phyloP scores from a whole-genome alignment of 306 rosid genomes.

The Acacia confusa region DNA sequence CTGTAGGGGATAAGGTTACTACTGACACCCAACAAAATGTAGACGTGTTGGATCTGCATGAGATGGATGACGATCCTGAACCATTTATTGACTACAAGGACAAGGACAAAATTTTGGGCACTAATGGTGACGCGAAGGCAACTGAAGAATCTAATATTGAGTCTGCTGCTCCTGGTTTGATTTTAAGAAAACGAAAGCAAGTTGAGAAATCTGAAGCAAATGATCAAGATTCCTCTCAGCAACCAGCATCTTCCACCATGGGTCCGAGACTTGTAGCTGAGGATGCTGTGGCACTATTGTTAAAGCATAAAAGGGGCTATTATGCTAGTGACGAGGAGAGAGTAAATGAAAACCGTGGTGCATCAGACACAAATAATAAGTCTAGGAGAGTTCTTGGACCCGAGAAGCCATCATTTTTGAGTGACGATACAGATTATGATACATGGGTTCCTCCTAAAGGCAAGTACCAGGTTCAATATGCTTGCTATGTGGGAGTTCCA shows the following conservation, averaged over 20 bases:
- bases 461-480: constrained; percentile 32
- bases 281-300: constrained; percentile 92
- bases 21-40: constrained; percentile 46
- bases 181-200: constrained; percentile 82
- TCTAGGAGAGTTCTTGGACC: constrained; percentile 83
- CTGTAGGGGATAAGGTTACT: constrained; percentile 46
- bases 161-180: constrained; percentile 85
- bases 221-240: constrained; percentile 40
- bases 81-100: constrained; percentile 89
- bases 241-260: constrained; percentile 45
- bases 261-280: constrained; percentile 62
- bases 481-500: not conserved
- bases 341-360: constrained; percentile 41
- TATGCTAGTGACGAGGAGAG: constrained; percentile 50
- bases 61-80: constrained; percentile 46
- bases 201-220: constrained; percentile 48
- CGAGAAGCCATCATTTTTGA: constrained; percentile 81
- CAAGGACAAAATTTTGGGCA: constrained; percentile 57
- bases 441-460: constrained; percentile 97
- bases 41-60: constrained; percentile 36
- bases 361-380: constrained; percentile 28
- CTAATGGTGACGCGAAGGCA: constrained; percentile 36
- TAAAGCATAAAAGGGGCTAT: constrained; percentile 74
- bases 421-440: constrained; percentile 46
- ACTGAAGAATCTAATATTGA: constrained; percentile 54